A percentile compares a stretch with the other conserved stretches of the same genome.
These are phyloP conservation scores for Coriaria nepalensis DNA, from an alignment of 306 rosid species.

Conservation along the genomic window DNA sequence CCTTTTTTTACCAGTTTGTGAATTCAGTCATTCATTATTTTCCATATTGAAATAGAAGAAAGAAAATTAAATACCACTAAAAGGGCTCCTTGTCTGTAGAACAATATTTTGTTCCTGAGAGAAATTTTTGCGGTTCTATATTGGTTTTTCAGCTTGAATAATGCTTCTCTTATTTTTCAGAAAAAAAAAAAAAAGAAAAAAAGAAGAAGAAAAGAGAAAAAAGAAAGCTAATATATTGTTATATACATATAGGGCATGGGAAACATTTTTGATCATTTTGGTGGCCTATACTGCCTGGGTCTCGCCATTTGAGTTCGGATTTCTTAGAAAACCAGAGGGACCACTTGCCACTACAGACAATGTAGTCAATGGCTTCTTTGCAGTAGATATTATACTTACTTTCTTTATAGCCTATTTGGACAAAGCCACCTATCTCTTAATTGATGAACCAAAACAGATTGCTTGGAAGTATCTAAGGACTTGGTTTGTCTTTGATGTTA, in stretches of 20 bases:
- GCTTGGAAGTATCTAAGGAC: constrained; percentile 54
- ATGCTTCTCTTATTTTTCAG: too few relatives aligned
- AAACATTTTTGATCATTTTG: constrained; percentile 51
- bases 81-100: not conserved
- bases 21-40: too few relatives aligned
- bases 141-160: too few relatives aligned
- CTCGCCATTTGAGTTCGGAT: constrained; percentile 91
- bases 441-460: constrained; percentile 48
- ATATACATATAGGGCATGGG: constrained; percentile 49
- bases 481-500: constrained; percentile 64
- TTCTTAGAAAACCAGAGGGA: constrained; percentile 45
- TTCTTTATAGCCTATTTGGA: constrained; percentile 87
- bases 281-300: constrained; percentile 92
- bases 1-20: too few relatives aligned
- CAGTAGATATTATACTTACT: constrained; percentile 62
- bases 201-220: not conserved
- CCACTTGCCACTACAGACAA: constrained; percentile 60
- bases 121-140: too few relatives aligned
- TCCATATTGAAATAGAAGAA: too few relatives aligned
- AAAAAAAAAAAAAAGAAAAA: too few relatives aligned
- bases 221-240: constrained; percentile 11
- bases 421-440: constrained; percentile 47
- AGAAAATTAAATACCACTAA: too few relatives aligned
- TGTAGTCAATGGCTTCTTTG: constrained; percentile 68
- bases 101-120: not conserved